phyloP scores from a whole-genome alignment of 2,329 filamentous ascomycete species.

The Xylariaceae sp. region DNA sequence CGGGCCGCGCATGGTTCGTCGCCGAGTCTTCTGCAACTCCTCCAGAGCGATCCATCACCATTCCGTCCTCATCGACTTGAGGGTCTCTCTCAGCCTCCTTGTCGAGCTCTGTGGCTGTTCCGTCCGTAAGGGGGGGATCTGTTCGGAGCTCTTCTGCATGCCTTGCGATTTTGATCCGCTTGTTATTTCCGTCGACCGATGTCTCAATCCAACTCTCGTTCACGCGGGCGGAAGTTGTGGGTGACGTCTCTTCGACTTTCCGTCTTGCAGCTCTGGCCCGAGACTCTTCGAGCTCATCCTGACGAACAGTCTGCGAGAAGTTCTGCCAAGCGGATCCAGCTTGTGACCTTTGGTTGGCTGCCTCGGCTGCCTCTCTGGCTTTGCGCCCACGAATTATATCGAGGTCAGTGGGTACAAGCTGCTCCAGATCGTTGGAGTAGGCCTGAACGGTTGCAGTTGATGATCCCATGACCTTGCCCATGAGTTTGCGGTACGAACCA shows the following conservation, averaged over 20 bases:
- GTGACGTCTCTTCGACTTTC: conserved; percentile 16
- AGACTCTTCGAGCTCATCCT: conserved; percentile 15
- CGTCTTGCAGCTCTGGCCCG: conserved; percentile 20
- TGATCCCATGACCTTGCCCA: conserved; percentile 60
- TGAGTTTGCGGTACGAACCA: conserved; percentile 79
- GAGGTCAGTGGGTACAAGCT: conserved; percentile 83
- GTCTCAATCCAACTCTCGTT: conserved; percentile 35
- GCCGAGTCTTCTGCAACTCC: too few relatives aligned
- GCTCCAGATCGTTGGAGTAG: conserved; percentile 66
- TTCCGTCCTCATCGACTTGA: too few relatives aligned
- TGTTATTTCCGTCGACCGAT: conserved; percentile 29
- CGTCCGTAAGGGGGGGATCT: too few relatives aligned
- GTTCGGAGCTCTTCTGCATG: conserved; percentile 11
- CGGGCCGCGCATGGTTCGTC: too few relatives aligned
- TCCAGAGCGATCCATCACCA: too few relatives aligned
- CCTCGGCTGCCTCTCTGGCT: conserved; percentile 16
- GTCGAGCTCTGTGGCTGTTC: too few relatives aligned
- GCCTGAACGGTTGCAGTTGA: conserved; percentile 61
- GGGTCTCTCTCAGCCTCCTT: too few relatives aligned
- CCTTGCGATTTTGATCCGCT: conserved; percentile 31
- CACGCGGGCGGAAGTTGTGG: conserved; percentile 17
- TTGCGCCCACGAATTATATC: conserved; percentile 52
- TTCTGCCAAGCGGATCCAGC: conserved; percentile 15
- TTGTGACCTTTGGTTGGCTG: conserved; percentile 7
- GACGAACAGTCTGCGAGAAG: conserved; percentile 18